Evolutionary conservation across 441 rosid genomes (phyloP).

Genomic region (Eutrema salsugineum): DNA sequence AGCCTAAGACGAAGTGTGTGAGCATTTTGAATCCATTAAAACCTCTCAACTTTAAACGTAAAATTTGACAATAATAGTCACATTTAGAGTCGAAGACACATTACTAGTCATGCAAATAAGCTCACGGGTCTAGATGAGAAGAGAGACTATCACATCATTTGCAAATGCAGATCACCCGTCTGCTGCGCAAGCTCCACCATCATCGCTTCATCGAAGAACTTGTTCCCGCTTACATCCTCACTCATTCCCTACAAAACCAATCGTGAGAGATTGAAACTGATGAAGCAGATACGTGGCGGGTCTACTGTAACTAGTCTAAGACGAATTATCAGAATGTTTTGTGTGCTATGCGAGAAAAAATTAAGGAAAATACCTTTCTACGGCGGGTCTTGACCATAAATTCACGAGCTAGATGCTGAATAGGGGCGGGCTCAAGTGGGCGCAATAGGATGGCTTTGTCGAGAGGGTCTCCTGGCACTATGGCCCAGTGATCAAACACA

Average conservation of each 20-base stretch:
- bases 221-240: slow-evolving; percentile 95
- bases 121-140: neutral
- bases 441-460: slow-evolving; percentile 80
- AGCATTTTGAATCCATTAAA: neutral
- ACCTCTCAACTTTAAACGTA: neutral
- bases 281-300: neutral
- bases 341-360: too few species aligned
- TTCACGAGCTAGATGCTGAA: slow-evolving; percentile 92
- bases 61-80: neutral
- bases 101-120: neutral
- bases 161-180: slow-evolving; percentile 42
- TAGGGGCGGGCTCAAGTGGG: slow-evolving; percentile 88
- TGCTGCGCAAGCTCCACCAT: slow-evolving; percentile 95
- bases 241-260: slow-evolving; percentile 61
- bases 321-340: too few species aligned
- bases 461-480: slow-evolving; percentile 91
- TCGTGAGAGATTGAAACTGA: neutral
- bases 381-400: slow-evolving; percentile 96
- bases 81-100: neutral
- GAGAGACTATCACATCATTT: slow-evolving; percentile 24
- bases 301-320: too few species aligned
- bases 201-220: slow-evolving; percentile 98
- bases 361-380: slow-evolving; percentile 51
- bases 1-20: too few species aligned
- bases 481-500: slow-evolving; percentile 89